Conservation (phyloP, 2,329 filamentous ascomycete species). For the Hymenoscyphus infarciens region DNA sequence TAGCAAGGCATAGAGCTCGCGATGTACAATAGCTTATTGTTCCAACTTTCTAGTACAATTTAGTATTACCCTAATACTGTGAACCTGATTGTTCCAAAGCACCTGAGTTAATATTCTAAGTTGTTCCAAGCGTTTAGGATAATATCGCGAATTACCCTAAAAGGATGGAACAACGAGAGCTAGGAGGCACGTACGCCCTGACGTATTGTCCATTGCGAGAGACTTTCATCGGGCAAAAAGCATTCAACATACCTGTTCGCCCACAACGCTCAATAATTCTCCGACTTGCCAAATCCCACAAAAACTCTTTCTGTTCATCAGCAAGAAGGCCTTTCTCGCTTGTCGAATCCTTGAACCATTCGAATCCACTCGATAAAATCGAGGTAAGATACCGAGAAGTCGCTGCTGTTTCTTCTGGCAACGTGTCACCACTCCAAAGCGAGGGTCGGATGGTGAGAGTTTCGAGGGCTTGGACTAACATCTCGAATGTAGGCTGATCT, state of each 20-base stretch:
- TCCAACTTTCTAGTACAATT: neutral
- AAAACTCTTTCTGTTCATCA: conserved; percentile 60
- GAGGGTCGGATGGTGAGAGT: conserved; percentile 64
- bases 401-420: neutral
- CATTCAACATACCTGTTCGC: conserved; percentile 51
- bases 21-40: neutral
- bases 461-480: conserved; percentile 62
- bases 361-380: conserved; percentile 43
- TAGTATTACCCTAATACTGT: too few species aligned
- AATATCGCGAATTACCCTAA: conserved; percentile 5
- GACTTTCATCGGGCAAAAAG: too few species aligned
- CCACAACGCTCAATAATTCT: conserved; percentile 85
- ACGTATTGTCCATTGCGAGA: too few species aligned
- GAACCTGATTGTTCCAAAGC: too few species aligned
- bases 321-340: conserved; percentile 37
- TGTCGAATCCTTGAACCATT: conserved; percentile 52
- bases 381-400: conserved; percentile 36
- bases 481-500: conserved; percentile 64
- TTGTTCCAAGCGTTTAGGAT: too few species aligned
- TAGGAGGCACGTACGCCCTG: too few species aligned
- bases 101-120: too few species aligned
- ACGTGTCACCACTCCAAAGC: conserved; percentile 50
- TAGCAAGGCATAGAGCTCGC: neutral
- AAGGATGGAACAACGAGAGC: neutral
- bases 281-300: conserved; percentile 77